Evolutionary conservation across 257 asterid genomes (phyloP), one percentile per base, ranked within the genome.

Genomic region (Linaria vulgaris): DNA sequence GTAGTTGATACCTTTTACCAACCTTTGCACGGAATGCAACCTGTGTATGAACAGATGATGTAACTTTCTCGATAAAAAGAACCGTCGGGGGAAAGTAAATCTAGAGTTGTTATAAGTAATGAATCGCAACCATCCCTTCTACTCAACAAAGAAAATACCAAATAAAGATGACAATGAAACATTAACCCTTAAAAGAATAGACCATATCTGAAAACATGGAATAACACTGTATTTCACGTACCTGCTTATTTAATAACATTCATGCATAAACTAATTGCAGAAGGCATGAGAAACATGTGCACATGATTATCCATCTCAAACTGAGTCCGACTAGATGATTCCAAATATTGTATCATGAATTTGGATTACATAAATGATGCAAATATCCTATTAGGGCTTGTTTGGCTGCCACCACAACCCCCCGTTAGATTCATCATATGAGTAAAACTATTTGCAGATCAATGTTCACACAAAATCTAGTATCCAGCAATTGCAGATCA

Each of bases 1-100:
- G 96, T 73, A 94, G 99, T 81, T 85, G 96, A 76, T 82, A 90
- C 44, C 79, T 74, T 65, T 94, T 85, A 47, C 99, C 99, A 63
- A 94, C 82, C 79, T 88, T 94, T 31, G 96, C 97, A 59, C 99
- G 95, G 79, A 94, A 94, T 43, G 96, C 91, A 13, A 94, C 85
- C 99, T 94, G 85, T 64, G 74, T 72, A 61, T 38, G 31, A 56
- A 23, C 53, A 59, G 20, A 61, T 34, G 51, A 58, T 17, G 43
- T 38, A 15, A 13, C 23, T 65, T 56, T 16, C 53, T 15, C 30
- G 22, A 44, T 37, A 47, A 47, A 25, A 25, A 52, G 59, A 63
- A 43, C 14, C 15, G 53, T n/a, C 12, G 22, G 34, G 17, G 34
- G 34, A 27, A 21, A 19, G 34, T 12, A 61, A 15, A 23, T 44